Evolutionary conservation across 441 rosid genomes (phyloP), one percentile per base, ranked within the genome.

Genomic region (Metrosideros polymorpha): DNA sequence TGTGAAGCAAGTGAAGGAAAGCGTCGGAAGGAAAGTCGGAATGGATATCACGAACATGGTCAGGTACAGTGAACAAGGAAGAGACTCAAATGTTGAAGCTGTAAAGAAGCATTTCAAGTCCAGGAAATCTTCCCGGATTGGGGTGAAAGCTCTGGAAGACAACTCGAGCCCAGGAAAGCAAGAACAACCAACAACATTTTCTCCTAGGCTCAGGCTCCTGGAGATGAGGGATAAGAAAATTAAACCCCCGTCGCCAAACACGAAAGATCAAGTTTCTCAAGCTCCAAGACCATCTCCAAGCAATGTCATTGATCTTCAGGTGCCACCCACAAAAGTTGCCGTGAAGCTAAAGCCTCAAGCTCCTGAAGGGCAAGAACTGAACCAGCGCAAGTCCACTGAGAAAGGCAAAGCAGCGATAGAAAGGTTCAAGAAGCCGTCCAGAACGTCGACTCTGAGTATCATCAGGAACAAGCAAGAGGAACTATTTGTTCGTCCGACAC

Each of bases 41-140:
- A 85, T 87, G 87, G 99, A 97, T 90, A 91, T 96, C 85, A 94
- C 99, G 35, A 97, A 95, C 93, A 92, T 91, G 6, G 88, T 91
- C 42, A 90, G 88, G 56, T 92, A 85, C 92, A 90, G 93, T 88
- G 93, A 91, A 12, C 90, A 88, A 75, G 79, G 61, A 63, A 87
- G 89, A 55, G 91, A 87, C 71, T 71, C 79, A 71, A 42, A 75
- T 82, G 89, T 82, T 14, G 94, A 93, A 86, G 85, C 89, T 84
- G 83, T 91, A 66, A 86, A 51, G 59, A 49, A 56, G 66, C 91
- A 85, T 83, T 76, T 89, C 29, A 94, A 91, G 53, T 66, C 87
- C 82, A 94, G 89, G 92, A 93, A 92, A 85, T 83, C 56, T 57
- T 85, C 89, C 87, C 87, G 83, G 52, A 82, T 84, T 84, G 51